Evolutionary conservation across 31 red algal species (phyloP).

Genomic region (Endocladia muricata): DNA sequence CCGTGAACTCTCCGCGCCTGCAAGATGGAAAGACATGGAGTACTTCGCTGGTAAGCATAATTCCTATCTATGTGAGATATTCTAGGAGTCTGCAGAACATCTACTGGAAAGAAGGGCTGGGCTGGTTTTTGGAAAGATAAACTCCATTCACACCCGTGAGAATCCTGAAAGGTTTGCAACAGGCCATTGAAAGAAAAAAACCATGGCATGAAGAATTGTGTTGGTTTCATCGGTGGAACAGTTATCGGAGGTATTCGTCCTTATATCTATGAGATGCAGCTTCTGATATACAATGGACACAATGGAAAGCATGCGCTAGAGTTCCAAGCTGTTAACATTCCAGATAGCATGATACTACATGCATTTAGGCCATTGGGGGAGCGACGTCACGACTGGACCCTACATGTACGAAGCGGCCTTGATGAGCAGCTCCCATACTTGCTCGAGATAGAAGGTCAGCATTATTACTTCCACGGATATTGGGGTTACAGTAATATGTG

Average conservation of each 20-base stretch:
- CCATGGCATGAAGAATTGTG: neutral
- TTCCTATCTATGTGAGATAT: constrained; percentile 7
- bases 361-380: neutral
- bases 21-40: constrained; percentile 12
- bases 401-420: neutral
- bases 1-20: neutral
- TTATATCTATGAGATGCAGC: neutral
- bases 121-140: neutral
- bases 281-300: neutral
- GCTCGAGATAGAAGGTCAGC: neutral
- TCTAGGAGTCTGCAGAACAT: neutral
- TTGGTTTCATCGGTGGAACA: neutral
- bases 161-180: no score
- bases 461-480: neutral
- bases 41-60: constrained; percentile 5
- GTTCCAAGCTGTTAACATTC: neutral
- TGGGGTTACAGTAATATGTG: neutral
- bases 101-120: neutral
- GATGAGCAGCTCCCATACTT: neutral
- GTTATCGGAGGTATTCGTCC: neutral
- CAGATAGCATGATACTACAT: neutral
- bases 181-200: no score
- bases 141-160: no score
- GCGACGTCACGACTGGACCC: neutral
- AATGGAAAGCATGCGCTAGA: neutral